phyloP scores from a whole-genome alignment of 352 stramenopile genomes.

The Pythium rhizo-oryzae region DNA sequence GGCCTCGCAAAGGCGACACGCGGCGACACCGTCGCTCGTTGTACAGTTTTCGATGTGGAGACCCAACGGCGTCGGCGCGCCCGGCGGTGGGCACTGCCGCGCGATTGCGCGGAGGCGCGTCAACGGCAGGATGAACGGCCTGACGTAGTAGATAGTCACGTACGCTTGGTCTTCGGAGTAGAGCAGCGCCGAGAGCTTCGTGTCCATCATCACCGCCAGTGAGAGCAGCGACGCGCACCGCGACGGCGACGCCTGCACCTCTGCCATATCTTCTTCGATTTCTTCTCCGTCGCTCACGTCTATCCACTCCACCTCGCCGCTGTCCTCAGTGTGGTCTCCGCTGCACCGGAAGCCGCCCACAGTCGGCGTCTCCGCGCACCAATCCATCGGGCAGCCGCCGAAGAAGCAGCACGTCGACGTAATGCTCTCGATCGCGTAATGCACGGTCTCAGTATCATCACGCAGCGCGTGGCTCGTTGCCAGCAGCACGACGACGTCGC shows the following conservation, averaged over 20 bases:
- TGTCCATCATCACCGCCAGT: neutral
- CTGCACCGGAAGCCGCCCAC: neutral
- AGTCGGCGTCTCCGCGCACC: neutral
- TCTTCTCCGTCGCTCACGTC: neutral
- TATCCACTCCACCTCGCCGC: neutral
- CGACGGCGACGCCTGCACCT: neutral
- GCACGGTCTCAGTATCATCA: neutral
- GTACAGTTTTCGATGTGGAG: neutral
- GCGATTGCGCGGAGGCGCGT: neutral
- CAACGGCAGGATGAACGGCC: constrained; percentile 4
- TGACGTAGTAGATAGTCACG: neutral
- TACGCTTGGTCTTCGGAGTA: neutral
- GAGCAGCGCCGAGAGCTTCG: neutral
- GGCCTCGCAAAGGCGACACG: neutral
- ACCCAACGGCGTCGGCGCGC: neutral
- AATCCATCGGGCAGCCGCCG: neutral
- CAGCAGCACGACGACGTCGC: neutral
- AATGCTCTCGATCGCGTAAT: neutral
- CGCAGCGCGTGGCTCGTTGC: neutral
- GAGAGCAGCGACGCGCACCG: constrained; percentile 7
- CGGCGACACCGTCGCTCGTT: neutral
- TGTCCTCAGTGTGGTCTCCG: neutral
- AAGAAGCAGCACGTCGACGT: neutral
- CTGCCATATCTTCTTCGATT: neutral
- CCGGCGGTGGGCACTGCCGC: neutral